Evolutionary conservation across 2,329 filamentous ascomycete species (phyloP).

Genomic region (Aspergillus sp.): DNA sequence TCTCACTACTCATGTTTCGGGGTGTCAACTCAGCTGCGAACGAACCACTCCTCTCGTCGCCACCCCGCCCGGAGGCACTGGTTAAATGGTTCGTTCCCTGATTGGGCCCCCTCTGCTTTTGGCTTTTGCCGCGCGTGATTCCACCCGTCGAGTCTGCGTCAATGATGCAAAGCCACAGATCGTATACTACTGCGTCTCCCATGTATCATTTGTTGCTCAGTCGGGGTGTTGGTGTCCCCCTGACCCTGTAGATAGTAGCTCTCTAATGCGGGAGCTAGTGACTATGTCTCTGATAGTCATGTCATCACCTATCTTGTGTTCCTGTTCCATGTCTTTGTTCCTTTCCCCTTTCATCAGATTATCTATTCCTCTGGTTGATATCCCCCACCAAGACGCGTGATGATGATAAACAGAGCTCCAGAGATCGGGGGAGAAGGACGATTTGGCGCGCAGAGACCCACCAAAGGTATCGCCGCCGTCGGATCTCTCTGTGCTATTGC

Average conservation of each 20-base stretch:
- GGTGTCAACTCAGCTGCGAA: neutral
- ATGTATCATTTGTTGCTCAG: slow-evolving; percentile 12
- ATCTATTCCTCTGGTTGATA: neutral
- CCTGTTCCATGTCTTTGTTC: neutral
- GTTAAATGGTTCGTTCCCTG: slow-evolving; percentile 11
- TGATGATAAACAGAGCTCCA: slow-evolving; percentile 30
- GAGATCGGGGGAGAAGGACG: slow-evolving; percentile 18
- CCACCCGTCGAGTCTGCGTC: slow-evolving; percentile 7
- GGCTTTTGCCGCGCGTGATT: slow-evolving; percentile 17
- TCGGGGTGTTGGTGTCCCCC: neutral
- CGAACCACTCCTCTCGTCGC: slow-evolving; percentile 18
- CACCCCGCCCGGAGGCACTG: slow-evolving; percentile 20
- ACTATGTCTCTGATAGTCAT: neutral
- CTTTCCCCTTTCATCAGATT: slow-evolving; percentile 5
- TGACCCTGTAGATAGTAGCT: neutral
- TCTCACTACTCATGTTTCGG: neutral
- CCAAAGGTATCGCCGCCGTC: slow-evolving; percentile 23
- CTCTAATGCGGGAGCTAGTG: neutral
- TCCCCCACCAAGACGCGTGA: slow-evolving; percentile 14
- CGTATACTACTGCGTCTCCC: neutral
- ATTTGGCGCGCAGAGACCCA: slow-evolving; percentile 22
- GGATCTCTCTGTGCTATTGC: slow-evolving; percentile 18
- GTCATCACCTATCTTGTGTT: neutral
- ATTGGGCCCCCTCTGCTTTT: slow-evolving; percentile 17
- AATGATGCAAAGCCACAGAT: slow-evolving; percentile 16